Evolutionary conservation across 2,329 filamentous ascomycete species (phyloP), one percentile per base, ranked within the genome.

Genomic region (Elsinoe ampelina): DNA sequence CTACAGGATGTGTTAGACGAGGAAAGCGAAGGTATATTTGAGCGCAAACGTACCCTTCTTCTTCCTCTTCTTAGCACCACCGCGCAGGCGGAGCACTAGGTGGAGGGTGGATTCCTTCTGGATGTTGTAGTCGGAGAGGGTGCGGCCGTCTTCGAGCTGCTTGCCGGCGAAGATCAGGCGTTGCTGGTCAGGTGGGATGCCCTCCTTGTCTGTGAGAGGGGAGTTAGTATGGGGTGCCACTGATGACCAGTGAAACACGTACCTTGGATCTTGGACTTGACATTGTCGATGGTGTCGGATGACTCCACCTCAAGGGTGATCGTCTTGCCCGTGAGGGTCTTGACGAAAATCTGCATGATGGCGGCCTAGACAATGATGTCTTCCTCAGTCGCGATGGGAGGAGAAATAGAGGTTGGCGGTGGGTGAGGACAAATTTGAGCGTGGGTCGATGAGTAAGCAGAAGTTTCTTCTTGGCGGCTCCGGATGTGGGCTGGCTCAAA

Each of bases 271-370:
- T 98, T 97, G 81, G 88, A 89, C 86, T 97, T 97, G 81, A 98
- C 93, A 86, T 97, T 97, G 85, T 97, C 93, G 79, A 98, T 97
- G 73, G 92, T 97, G 80, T 98, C 93, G 73, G 86, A 92, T 71
- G 90, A 95, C 86, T 97, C 93, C 80, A 97, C 93, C 90, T 98
- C 93, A 71, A 98, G 91, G 87, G 93, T 97, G 87, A 97, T 97
- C 75, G 93, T 97, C 87, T 97, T 97, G 74, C 93, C 93, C 88
- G 93, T 97, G 71, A 97, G 82, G 66, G 89, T 95, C 83, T 93
- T 95, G 67, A 95, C 89, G 74, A 93, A 95, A 80, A 95, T 59
- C 30, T 59, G 59, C 57, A 61, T 59, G 54, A 52, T 55, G 48
- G 52, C 58, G 52, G 58, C 43, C 30, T 58, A 58, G 59, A 57